A percentile compares a stretch with the other conserved stretches of the same genome.
phyloP scores from a whole-genome alignment of 495 filamentous ascomycete species.

The Xylaria longipes region DNA sequence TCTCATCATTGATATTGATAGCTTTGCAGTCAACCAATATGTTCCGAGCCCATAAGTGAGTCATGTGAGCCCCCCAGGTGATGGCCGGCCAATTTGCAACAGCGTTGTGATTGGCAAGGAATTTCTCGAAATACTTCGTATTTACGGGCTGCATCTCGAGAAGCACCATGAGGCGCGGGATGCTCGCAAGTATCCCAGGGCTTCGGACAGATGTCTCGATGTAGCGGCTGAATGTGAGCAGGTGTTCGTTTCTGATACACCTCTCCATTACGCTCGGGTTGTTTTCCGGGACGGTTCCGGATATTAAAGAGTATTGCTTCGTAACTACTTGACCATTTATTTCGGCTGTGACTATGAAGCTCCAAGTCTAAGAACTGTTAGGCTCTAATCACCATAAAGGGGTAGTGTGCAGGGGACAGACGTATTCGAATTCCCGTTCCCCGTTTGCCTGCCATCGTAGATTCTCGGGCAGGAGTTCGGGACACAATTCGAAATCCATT shows the following conservation, averaged over 20 bases:
- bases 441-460: not conserved
- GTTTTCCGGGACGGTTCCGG: fast-evolving
- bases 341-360: not conserved
- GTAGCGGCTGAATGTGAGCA: not conserved
- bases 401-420: not conserved
- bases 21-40: not conserved
- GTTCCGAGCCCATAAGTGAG: not conserved
- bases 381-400: not conserved
- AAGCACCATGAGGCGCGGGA: not conserved
- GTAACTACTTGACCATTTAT: not conserved
- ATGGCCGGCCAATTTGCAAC: not conserved
- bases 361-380: not conserved
- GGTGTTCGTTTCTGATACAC: not conserved
- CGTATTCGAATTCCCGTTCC: not conserved
- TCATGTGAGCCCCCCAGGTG: not conserved
- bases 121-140: not conserved
- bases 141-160: not conserved
- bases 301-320: not conserved
- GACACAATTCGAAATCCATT: not conserved
- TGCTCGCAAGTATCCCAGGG: not conserved
- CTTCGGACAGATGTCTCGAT: not conserved
- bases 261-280: not conserved
- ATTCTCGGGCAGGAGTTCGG: not conserved
- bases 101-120: not conserved
- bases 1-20: not conserved